Evolutionary conservation across 345 rosid species (phyloP).

Genomic region (Sisymbrium altissimum): DNA sequence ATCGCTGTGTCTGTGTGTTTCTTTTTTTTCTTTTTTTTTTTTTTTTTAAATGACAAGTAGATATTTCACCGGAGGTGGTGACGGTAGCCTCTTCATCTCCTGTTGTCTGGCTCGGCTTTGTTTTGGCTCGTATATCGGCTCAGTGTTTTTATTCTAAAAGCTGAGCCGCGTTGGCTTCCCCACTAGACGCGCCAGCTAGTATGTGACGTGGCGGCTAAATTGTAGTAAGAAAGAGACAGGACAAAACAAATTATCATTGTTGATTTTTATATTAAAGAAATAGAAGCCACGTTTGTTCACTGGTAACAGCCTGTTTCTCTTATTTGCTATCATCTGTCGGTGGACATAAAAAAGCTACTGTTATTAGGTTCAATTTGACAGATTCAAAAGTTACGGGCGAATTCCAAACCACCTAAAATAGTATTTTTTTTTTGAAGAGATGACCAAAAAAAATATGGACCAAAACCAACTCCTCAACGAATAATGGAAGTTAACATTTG

Average conservation of each 20-base stretch:
- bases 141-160: background rate
- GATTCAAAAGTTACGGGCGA: background rate
- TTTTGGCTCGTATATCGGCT: background rate
- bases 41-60: slow-evolving; percentile 8
- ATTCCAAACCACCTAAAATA: background rate
- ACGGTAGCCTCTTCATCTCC: slow-evolving; percentile 30
- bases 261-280: background rate
- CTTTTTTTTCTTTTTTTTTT: background rate
- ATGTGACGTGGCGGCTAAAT: slow-evolving; percentile 19
- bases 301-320: slow-evolving; percentile 26
- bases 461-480: slow-evolving; percentile 11
- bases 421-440: background rate
- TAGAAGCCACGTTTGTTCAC: slow-evolving; percentile 21
- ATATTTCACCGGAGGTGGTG: slow-evolving; percentile 33
- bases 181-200: slow-evolving; percentile 6
- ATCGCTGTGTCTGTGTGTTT: slow-evolving; percentile 14
- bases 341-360: background rate
- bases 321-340: slow-evolving; percentile 21
- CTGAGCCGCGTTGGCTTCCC: slow-evolving; percentile 11
- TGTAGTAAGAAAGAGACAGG: slow-evolving; percentile 10
- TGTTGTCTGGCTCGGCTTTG: background rate
- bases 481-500: slow-evolving; percentile 5
- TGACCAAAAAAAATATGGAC: background rate
- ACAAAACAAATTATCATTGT: slow-evolving; percentile 22
- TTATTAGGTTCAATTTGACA: background rate